phyloP scores from a whole-genome alignment of 1,284 basidiomycete species.

The Pseudozyma hubeiensis region DNA sequence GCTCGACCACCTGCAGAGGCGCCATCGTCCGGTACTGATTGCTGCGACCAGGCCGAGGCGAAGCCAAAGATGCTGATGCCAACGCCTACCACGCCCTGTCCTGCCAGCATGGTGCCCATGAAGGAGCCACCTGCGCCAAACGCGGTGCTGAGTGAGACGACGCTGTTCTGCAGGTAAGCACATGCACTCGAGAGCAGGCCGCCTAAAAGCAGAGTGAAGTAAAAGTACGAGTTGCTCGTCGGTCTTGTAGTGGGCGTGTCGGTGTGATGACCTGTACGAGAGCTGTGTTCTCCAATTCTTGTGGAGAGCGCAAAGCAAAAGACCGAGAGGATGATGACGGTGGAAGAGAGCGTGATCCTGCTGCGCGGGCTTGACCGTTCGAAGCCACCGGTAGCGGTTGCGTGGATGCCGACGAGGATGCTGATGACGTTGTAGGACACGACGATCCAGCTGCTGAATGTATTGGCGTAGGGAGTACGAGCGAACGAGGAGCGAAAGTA shows the following conservation, averaged over 20 bases:
- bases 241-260: neutral
- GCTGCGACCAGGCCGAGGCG: slow-evolving; percentile 51
- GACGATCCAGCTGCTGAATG: slow-evolving; percentile 62
- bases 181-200: slow-evolving; percentile 50
- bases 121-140: slow-evolving; percentile 51
- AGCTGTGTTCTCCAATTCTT: slow-evolving; percentile 11
- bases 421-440: slow-evolving; percentile 57
- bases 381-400: slow-evolving; percentile 48
- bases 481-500: slow-evolving; percentile 59
- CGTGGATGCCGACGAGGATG: slow-evolving; percentile 57
- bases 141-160: slow-evolving; percentile 58
- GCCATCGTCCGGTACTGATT: neutral
- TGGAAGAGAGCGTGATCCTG: slow-evolving; percentile 36
- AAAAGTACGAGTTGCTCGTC: slow-evolving; percentile 36
- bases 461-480: slow-evolving; percentile 40
- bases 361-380: slow-evolving; percentile 42
- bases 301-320: slow-evolving; percentile 45
- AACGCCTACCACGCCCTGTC: slow-evolving; percentile 59
- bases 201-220: slow-evolving; percentile 44
- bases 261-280: slow-evolving; percentile 2
- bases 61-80: slow-evolving; percentile 58
- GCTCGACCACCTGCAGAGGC: slow-evolving; percentile 10
- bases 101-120: slow-evolving; percentile 63
- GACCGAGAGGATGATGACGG: slow-evolving; percentile 36
- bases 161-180: slow-evolving; percentile 62